Base-by-base conservation (phyloP, 192 early-diverging fungal genomes). In the Coemansia sp. region DNA sequence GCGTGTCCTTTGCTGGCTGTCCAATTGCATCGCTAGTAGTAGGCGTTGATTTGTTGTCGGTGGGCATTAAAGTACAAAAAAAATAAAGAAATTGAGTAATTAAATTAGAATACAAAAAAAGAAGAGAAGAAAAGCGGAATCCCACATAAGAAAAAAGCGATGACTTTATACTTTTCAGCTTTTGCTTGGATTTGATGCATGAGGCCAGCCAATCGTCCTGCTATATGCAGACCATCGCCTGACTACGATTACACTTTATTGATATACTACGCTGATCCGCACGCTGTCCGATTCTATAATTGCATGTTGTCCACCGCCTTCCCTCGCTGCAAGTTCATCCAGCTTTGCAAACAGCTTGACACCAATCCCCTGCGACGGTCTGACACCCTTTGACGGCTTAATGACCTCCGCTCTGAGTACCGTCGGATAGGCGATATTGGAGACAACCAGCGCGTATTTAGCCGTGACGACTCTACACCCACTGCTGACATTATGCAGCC, bases 291-390 rank as follows among this genome's bases (percentile, higher is more conserved):
- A 53, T 21, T 66, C 48, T 7, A 66, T 66, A 23, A 66, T 44
- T 14, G 64, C 34, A 27, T 57, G 64, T 2, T 12, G 48, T 11
- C 37, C 34, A 2, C 64, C 64, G 23, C 42, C 45, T 21, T 51
- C 48, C 19, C 7, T 51, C 10, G 48, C 23, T 29, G 41, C 50
- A 2, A 64, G 66, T 17, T 63, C 58, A 2, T 55, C 42, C 6
- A 65, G 57, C 32, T 57, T 44, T 23, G 42, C 73, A 51, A 69
- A 74, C 1, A 74, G 58, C 45, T 74, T 74, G 27, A 69, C 61
- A 2, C 73, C 73, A 3, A 74, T 45, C 0, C 73, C 73, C 27
- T 74, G 73, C 15, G 73, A 74, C 38, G 73, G 73, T 9, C 73
- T 55, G 39, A 74, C 37, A n/a, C 73, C 73, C 27, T 23, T 48